Conservation (phyloP, 306 rosid genomes). For the Vicia faba region DNA sequence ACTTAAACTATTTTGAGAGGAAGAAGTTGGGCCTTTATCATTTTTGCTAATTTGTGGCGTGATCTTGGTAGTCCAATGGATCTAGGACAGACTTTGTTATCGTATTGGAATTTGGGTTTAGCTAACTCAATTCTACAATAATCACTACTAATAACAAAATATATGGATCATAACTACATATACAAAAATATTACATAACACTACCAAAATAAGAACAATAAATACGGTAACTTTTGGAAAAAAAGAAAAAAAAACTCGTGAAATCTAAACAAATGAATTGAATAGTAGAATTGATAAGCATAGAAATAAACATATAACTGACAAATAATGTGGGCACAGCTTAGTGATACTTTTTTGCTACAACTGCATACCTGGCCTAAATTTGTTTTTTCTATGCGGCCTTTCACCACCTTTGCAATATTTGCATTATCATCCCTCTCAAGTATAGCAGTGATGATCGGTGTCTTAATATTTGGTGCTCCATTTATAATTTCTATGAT, state of each 20-base stretch:
- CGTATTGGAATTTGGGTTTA: too few species aligned
- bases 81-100: too few species aligned
- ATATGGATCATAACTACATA: background rate
- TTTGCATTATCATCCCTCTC: slow-evolving; percentile 55
- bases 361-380: slow-evolving; percentile 71
- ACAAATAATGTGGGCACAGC: slow-evolving; percentile 4
- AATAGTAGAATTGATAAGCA: slow-evolving; percentile 4
- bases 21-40: too few species aligned
- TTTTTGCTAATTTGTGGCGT: too few species aligned
- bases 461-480: slow-evolving; percentile 73
- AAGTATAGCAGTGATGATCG: slow-evolving; percentile 82
- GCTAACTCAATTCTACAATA: background rate
- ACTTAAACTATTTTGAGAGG: too few species aligned
- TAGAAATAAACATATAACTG: slow-evolving; percentile 20
- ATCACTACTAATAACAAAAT: background rate
- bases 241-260: slow-evolving; percentile 10
- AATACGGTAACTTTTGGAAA: background rate
- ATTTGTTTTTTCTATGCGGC: slow-evolving; percentile 90
- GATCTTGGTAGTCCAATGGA: too few species aligned
- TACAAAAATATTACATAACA: background rate
- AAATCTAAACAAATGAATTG: background rate
- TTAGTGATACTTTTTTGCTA: background rate
- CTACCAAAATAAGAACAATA: background rate
- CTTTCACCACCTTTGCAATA: slow-evolving; percentile 70
- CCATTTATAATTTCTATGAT: slow-evolving; percentile 92